Base-by-base conservation (phyloP, 169 alveolate species). In the Plasmodium reichenowi region DNA sequence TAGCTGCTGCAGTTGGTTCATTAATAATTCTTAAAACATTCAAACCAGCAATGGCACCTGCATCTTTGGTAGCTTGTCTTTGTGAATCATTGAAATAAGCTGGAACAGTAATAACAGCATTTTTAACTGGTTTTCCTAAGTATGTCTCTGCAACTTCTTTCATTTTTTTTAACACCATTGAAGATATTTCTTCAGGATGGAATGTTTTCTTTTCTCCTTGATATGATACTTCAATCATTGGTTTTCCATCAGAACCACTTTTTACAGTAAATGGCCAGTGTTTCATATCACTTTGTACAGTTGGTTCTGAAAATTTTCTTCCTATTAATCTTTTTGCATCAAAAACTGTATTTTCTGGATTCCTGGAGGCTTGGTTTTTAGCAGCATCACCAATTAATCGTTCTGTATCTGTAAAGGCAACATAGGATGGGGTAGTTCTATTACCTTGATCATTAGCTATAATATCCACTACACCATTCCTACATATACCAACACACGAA, bases 371-470 rank as follows among this genome's bases (percentile, higher is more conserved):
- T 94, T 98, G 98, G 74, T 97, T 98, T 94, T 97, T 98, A 48
- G 99, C 99, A 43, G 99, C 99, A 72, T 97, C 99, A 10, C 99
- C 99, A 56, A 98, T 96, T 52, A 98, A 96, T 76, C 99, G 95
- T 88, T 98, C 99, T 47, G 97, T 95, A 74, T 98, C 99, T 50
- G 99, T 98, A 92, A 98, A 98, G 56, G 99, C 99, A 47, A 98
- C 99, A 89, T 97, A 98, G 0, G 99, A 98, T 13, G 99, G 99
- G 10, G 99, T 98, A 73, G 99, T 98, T 70, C 99, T 94, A 95
- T 98, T 98, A 48, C 99, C 99, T 93, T 98, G 98, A 78, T 98
- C 99, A 89, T 98, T 98, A 15, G 99, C 98, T 74, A 98, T 97
- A 85, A 99, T 98, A 89, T 98, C 99, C 60, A 97, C 99, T 89